Conservation (phyloP, 495 filamentous ascomycete genomes). For the Xanthoparmelia taractica region DNA sequence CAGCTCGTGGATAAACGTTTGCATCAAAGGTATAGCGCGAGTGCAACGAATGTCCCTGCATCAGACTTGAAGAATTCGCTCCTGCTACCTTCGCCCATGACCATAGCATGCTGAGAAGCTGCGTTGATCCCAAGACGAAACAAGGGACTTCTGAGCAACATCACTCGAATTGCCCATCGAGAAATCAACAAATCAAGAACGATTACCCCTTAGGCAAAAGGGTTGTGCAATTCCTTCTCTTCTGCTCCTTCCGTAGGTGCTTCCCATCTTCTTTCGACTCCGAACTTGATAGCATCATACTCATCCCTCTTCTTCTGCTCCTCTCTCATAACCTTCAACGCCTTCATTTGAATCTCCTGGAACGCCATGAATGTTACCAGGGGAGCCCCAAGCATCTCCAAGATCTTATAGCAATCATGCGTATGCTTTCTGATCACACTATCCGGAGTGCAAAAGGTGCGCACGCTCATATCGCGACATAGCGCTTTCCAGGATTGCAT, state of each 20-base stretch:
- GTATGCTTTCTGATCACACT: conserved; percentile 47
- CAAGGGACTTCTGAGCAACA: background rate
- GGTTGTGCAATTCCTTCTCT: conserved; percentile 22
- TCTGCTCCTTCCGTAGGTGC: conserved; percentile 8
- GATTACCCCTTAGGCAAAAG: conserved; percentile 10
- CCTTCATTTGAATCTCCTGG: conserved; percentile 33
- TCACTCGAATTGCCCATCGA: background rate
- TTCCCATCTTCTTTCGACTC: conserved; percentile 23
- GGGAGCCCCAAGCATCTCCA: conserved; percentile 47
- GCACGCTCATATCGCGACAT: conserved; percentile 44
- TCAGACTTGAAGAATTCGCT: background rate
- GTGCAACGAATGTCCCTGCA: background rate
- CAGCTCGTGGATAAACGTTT: background rate
- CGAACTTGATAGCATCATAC: conserved; percentile 26
- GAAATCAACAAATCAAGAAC: background rate
- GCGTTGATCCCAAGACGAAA: too few species aligned
- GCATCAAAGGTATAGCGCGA: background rate
- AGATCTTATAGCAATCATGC: conserved; percentile 43
- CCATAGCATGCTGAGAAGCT: background rate
- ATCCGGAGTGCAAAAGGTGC: conserved; percentile 51
- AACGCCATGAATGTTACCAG: conserved; percentile 35
- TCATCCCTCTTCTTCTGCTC: conserved; percentile 26
- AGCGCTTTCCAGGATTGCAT: conserved; percentile 47
- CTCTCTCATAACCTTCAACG: conserved; percentile 31
- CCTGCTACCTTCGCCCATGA: background rate